Percentiles rank a stretch among this genome's conserved stretches.
phyloP scores from a whole-genome alignment of 306 rosid species.

The Vicia faba region DNA sequence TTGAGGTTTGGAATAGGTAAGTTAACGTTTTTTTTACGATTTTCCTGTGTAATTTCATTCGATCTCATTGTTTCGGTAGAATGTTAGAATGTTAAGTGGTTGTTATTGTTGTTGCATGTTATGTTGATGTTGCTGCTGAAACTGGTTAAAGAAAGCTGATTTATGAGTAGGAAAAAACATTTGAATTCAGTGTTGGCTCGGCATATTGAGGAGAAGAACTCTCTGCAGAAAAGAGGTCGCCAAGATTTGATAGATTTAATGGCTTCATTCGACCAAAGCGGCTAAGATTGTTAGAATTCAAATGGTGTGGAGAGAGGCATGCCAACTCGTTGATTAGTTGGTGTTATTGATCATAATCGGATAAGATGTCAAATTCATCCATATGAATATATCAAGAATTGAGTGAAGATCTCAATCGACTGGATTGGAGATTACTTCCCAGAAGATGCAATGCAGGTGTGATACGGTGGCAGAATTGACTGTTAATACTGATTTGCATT shows the following conservation, averaged over 20 bases:
- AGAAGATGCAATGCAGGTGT: slow-evolving; percentile 92
- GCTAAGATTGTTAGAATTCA: slow-evolving; percentile 64
- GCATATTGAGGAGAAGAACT: slow-evolving; percentile 79
- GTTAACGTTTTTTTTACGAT: too few relatives aligned
- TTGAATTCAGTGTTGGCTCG: slow-evolving; percentile 68
- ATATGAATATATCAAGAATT: slow-evolving; percentile 73
- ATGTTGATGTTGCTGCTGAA: slow-evolving; percentile 97
- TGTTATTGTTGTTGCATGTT: too few relatives aligned
- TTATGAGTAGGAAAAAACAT: slow-evolving; percentile 81
- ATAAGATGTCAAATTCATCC: slow-evolving; percentile 69
- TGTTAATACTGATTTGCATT: too few relatives aligned
- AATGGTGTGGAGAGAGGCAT: slow-evolving; percentile 60
- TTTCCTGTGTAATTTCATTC: too few relatives aligned
- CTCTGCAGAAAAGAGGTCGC: slow-evolving; percentile 87
- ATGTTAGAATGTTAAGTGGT: too few relatives aligned
- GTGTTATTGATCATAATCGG: slow-evolving; percentile 83
- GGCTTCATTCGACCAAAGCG: slow-evolving; percentile 79
- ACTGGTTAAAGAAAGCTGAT: slow-evolving; percentile 79
- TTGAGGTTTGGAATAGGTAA: too few relatives aligned
- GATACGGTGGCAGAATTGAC: too few relatives aligned
- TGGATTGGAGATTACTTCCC: slow-evolving; percentile 83
- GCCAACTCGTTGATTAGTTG: slow-evolving; percentile 72
- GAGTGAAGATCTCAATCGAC: slow-evolving; percentile 87
- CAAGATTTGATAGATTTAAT: slow-evolving; percentile 80
- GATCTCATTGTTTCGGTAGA: too few relatives aligned